Percentiles rank a stretch among this genome's conserved stretches.
Evolutionary conservation across 805 yeast genomes (phyloP).

Genomic region (Blastobotrys robertii): DNA sequence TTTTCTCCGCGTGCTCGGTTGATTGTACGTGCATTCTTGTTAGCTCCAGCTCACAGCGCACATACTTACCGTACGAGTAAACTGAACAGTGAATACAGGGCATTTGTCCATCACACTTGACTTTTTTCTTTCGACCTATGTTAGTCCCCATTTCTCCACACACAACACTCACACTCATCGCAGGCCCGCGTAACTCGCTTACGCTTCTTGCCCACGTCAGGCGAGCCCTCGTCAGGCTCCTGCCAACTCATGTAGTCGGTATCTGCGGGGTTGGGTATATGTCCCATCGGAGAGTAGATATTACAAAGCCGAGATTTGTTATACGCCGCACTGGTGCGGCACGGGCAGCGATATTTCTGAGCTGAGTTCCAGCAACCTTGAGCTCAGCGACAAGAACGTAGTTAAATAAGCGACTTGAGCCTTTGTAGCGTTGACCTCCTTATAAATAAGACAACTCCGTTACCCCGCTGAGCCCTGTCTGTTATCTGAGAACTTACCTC

Average conservation of each 20-base stretch:
- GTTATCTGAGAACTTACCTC: no score
- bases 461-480: no score
- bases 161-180: conserved; percentile 42
- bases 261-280: neutral
- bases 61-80: conserved; percentile 47
- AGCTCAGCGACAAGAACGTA: no score
- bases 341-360: no score
- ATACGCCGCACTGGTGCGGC: no score
- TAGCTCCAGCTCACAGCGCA: neutral
- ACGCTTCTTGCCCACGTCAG: conserved; percentile 30
- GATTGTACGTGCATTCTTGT: conserved; percentile 64
- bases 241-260: neutral
- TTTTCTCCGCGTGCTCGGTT: conserved; percentile 53
- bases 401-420: no score
- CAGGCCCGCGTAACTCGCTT: conserved; percentile 68
- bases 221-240: neutral
- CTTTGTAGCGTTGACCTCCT: no score
- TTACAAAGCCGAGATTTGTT: no score
- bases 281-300: no score
- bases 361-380: no score
- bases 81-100: conserved; percentile 83
- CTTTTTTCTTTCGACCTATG: conserved; percentile 52
- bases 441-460: no score
- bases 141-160: neutral
- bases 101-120: conserved; percentile 68